Percentiles rank a stretch among this genome's conserved stretches.
These are phyloP conservation scores for Colletotrichum sp. DNA, from an alignment of 2,329 filamentous ascomycete genomes.

Conservation along the genomic window DNA sequence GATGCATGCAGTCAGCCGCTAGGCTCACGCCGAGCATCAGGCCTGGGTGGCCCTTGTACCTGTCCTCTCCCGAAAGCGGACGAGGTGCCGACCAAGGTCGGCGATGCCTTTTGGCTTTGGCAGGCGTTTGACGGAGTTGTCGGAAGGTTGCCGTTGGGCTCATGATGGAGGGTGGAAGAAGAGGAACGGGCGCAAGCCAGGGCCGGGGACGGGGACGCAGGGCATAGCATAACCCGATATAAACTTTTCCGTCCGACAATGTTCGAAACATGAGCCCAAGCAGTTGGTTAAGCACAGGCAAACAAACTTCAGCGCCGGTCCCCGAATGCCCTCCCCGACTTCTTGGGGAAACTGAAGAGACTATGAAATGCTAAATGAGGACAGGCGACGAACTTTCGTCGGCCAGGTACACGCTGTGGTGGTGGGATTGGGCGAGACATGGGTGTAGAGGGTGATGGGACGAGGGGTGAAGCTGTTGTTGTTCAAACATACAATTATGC, in stretches of 20 bases:
- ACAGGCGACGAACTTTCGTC: conserved; percentile 14
- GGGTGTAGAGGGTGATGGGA: background rate
- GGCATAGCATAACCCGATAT: conserved; percentile 10
- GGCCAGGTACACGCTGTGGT: background rate
- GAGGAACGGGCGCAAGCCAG: conserved; percentile 15
- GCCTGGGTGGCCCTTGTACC: background rate
- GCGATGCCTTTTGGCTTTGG: conserved; percentile 13
- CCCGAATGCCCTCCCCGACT: conserved; percentile 6
- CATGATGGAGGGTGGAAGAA: conserved; percentile 1
- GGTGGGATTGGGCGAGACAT: background rate
- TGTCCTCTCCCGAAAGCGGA: background rate
- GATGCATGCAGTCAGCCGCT: conserved; percentile 17
- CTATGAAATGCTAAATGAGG: background rate
- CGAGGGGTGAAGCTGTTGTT: background rate
- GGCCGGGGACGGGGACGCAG: conserved; percentile 7
- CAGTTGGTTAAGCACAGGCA: conserved; percentile 8
- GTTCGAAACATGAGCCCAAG: conserved; percentile 20
- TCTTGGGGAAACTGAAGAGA: background rate
- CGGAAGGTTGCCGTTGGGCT: conserved; percentile 15
- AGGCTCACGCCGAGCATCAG: conserved; percentile 12
- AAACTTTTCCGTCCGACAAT: conserved; percentile 20
- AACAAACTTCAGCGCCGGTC: conserved; percentile 13
- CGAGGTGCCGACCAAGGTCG: conserved; percentile 2
- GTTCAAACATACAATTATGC: conserved; percentile 15
- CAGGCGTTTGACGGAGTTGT: conserved; percentile 17